Evolutionary conservation across 2,329 filamentous ascomycete genomes (phyloP), one percentile per base, ranked within the genome.

Genomic region (Curvularia hawaiiensis): DNA sequence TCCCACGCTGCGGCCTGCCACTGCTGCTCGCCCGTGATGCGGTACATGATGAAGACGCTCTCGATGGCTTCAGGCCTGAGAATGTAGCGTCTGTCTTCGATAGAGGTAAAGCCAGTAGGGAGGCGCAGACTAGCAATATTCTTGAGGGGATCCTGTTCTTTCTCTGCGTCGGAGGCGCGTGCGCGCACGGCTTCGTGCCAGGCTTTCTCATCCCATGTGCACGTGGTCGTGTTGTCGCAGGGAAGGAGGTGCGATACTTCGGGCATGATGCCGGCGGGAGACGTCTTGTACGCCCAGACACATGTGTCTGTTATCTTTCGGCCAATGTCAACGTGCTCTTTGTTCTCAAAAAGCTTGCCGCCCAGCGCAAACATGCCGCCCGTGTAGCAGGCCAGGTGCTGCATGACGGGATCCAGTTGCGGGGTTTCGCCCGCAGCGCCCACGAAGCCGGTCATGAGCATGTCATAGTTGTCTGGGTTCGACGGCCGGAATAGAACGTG

Each of bases 321-420:
- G 11, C 83, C 86, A 50, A 87, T 80, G 0, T 80, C 75, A 59
- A 88, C 75, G 63, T 88, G 84, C 16, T 75, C 74, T 3, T 81
- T 73, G n/a, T 83, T 77, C 14, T 79, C 74, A 69, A 87, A 87
- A 1, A 87, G 67, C 64, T 82, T 84, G 44, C 84, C 82, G 28
- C 85, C 85, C 0, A 88, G 72, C 0, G 82, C 85, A 58, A 86
- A 83, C 85, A 88, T 88, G 51, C 85, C 85, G 11, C 85, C 85
- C 0, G 82, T 79, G 66, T 85, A 88, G 74, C 85, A 88, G 24
- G 78, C 79, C 14, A 88, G 78, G 70, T 88, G 85, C 50, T 85
- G 81, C 26, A 82, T 79, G 62, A 86, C 80, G 12, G 84, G 80
- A 11, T 79, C 74, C 6, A 84, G 73, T 9, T 65, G 59, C 2